Conservation (phyloP, 768 basidiomycete genomes). For the Coprinopsis sp. region DNA sequence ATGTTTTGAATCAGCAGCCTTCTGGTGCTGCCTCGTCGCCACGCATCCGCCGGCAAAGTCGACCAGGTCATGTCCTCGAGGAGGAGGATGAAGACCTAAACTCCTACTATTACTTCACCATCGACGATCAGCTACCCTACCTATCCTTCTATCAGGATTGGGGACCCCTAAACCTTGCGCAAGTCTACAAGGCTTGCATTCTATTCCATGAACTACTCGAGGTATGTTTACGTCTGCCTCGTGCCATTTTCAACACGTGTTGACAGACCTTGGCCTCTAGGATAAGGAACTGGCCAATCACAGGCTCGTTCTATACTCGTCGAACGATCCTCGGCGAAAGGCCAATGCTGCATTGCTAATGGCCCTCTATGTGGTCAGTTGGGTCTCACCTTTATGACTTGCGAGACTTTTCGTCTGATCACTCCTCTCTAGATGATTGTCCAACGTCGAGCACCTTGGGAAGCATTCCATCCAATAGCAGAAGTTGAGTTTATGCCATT, state of each 20-base stretch:
- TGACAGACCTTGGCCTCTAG: slow-evolving; percentile 33
- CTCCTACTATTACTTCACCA: slow-evolving; percentile 87
- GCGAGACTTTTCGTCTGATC: slow-evolving; percentile 7
- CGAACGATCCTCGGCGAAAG: slow-evolving; percentile 79
- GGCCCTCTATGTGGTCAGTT: slow-evolving; percentile 84
- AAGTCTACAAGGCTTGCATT: slow-evolving; percentile 91
- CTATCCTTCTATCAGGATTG: slow-evolving; percentile 94
- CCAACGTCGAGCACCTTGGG: slow-evolving; percentile 83
- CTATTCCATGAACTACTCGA: slow-evolving; percentile 86
- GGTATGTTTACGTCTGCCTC: slow-evolving; percentile 40
- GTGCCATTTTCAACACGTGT: slow-evolving; percentile 38
- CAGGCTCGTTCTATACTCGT: slow-evolving; percentile 83
- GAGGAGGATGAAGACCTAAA: slow-evolving; percentile 61
- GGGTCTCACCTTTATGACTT: not conserved
- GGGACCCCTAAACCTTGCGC: slow-evolving; percentile 88
- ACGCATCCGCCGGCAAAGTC: slow-evolving; percentile 59
- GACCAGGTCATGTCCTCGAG: slow-evolving; percentile 52
- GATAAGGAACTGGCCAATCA: slow-evolving; percentile 70
- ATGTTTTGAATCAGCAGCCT: slow-evolving; percentile 57
- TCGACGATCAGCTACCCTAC: slow-evolving; percentile 90
- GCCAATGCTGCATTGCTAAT: slow-evolving; percentile 94
- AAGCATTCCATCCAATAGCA: slow-evolving; percentile 91
- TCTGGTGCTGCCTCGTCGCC: slow-evolving; percentile 52
- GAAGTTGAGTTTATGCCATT: slow-evolving; percentile 93
- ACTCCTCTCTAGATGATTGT: slow-evolving; percentile 76